phyloP scores from a whole-genome alignment of 1,284 basidiomycete genomes.

The Sanghuangporus sanghuang region DNA sequence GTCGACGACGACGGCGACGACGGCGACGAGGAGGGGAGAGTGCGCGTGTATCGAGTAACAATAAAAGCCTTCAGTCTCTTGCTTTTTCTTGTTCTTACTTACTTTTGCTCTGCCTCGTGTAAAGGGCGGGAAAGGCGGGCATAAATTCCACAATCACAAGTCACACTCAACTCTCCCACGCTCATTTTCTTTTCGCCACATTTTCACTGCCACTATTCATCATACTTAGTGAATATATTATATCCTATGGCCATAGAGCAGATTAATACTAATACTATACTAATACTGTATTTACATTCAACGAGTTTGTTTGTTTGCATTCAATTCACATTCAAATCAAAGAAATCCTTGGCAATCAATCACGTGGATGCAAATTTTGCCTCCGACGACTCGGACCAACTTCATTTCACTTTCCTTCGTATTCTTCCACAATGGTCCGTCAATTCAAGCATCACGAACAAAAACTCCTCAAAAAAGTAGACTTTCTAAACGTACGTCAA shows the following conservation, averaged over 20 bases:
- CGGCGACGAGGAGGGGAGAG: too few relatives aligned
- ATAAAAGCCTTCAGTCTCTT: too few relatives aligned
- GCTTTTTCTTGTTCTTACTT: neutral
- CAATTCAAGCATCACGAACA: slow-evolving; percentile 94
- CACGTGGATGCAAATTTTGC: neutral
- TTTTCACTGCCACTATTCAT: slow-evolving; percentile 1
- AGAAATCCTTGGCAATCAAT: neutral
- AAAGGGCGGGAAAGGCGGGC: neutral
- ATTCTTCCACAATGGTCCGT: slow-evolving; percentile 56
- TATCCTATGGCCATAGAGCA: too few relatives aligned
- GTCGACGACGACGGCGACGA: too few relatives aligned
- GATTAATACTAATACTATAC: neutral
- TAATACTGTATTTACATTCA: neutral
- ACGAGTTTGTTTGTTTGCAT: neutral
- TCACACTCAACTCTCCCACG: neutral
- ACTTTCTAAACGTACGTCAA: slow-evolving; percentile 75
- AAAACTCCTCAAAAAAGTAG: slow-evolving; percentile 92
- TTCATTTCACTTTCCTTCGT: neutral
- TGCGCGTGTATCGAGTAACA: too few relatives aligned
- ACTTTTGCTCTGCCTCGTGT: too few relatives aligned
- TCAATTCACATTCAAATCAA: neutral
- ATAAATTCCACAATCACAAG: neutral
- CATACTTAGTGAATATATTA: too few relatives aligned
- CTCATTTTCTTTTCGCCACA: slow-evolving; percentile 1
- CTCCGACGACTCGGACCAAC: neutral